phyloP scores from a whole-genome alignment of 2,329 filamentous ascomycete genomes.

The Paraconiothyrium brasiliense region DNA sequence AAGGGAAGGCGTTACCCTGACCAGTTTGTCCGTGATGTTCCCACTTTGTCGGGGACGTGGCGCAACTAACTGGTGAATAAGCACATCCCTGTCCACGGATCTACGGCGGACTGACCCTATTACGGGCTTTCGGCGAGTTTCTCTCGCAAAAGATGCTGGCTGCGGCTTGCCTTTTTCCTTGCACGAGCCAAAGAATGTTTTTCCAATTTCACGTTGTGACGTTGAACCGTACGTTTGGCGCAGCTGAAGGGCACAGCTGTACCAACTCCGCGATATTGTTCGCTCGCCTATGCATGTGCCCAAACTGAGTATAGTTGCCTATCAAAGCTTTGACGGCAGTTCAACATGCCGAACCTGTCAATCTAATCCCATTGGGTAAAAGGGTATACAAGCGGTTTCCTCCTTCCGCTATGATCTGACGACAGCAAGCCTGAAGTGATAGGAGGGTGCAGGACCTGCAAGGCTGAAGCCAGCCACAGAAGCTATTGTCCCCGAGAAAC shows the following conservation, averaged over 20 bases:
- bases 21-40: background rate
- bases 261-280: conserved; percentile 1
- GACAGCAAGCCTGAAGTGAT: conserved; percentile 9
- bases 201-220: background rate
- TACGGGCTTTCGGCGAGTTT: background rate
- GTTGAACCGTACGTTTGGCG: background rate
- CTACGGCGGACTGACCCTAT: background rate
- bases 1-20: background rate
- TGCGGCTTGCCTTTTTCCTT: background rate
- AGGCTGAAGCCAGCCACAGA: conserved; percentile 5
- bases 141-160: background rate
- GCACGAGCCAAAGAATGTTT: background rate
- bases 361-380: conserved; percentile 1
- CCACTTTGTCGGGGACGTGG: conserved; percentile 1
- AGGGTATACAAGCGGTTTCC: conserved; percentile 6
- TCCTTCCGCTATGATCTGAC: conserved; percentile 16
- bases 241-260: conserved; percentile 1
- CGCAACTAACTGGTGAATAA: conserved; percentile 11
- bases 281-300: conserved; percentile 9
- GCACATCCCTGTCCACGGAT: conserved; percentile 6
- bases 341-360: conserved; percentile 2
- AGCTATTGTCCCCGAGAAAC: background rate
- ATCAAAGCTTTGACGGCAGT: conserved; percentile 1
- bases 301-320: conserved; percentile 3
- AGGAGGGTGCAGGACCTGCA: background rate